Evolutionary conservation across 495 filamentous ascomycete species (phyloP).

Genomic region (Xylaria cubensis): DNA sequence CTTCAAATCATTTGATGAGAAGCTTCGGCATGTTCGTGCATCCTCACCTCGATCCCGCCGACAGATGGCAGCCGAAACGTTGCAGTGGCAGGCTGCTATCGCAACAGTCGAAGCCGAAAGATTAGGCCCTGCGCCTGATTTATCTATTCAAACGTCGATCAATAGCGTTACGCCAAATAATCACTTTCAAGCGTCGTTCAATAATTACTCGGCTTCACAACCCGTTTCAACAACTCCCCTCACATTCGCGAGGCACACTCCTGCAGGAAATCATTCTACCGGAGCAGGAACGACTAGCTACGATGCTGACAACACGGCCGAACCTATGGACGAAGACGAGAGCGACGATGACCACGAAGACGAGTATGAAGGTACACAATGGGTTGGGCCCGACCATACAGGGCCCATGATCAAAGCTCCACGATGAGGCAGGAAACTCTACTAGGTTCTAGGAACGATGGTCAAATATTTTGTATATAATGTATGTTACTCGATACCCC

Average conservation of each 20-base stretch:
- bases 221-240: constrained; percentile 16
- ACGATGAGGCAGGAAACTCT: background rate
- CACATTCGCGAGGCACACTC: background rate
- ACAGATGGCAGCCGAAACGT: constrained; percentile 33
- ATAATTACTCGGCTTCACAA: constrained; percentile 6
- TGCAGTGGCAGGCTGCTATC: constrained; percentile 38
- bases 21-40: constrained; percentile 33
- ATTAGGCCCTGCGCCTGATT: background rate
- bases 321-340: constrained; percentile 32
- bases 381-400: constrained; percentile 20
- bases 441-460: background rate
- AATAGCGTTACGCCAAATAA: background rate
- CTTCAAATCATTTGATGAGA: constrained; percentile 31
- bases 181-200: background rate
- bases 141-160: background rate
- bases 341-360: constrained; percentile 19
- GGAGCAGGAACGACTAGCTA: constrained; percentile 16
- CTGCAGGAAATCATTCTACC: background rate
- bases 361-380: constrained; percentile 18
- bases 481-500: constrained; percentile 3
- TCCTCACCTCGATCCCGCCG: constrained; percentile 36
- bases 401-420: constrained; percentile 24
- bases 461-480: background rate
- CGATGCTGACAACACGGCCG: background rate
- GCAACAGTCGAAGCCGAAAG: constrained; percentile 36